phyloP scores from a whole-genome alignment of 1,284 basidiomycete genomes.

The Cutaneotrichosporon cavernicola region DNA sequence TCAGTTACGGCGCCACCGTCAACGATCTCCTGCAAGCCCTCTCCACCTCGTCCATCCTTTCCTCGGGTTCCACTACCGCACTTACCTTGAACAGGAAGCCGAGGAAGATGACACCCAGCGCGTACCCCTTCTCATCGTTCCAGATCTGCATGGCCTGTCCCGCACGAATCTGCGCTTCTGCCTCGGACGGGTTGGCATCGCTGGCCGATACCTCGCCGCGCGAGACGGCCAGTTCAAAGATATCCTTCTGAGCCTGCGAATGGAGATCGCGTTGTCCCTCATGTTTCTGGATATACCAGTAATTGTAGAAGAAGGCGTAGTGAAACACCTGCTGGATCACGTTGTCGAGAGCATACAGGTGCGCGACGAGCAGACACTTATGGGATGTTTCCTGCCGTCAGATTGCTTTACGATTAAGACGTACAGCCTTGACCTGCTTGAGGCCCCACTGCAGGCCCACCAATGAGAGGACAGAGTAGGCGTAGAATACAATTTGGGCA shows the following conservation, averaged over 20 bases:
- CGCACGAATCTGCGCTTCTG: slow-evolving; percentile 56
- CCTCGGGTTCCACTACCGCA: too few relatives aligned
- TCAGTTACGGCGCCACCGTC: not conserved
- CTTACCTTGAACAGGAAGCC: slow-evolving; percentile 89
- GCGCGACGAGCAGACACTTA: slow-evolving; percentile 82
- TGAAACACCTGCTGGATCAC: slow-evolving; percentile 90
- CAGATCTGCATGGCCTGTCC: slow-evolving; percentile 75
- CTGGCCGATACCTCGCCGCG: slow-evolving; percentile 40
- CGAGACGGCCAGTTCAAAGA: slow-evolving; percentile 59
- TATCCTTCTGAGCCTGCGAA: slow-evolving; percentile 78
- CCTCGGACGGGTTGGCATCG: slow-evolving; percentile 41
- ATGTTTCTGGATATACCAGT: slow-evolving; percentile 89
- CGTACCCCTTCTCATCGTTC: slow-evolving; percentile 84
- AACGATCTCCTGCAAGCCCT: too few relatives aligned
- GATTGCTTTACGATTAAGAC: not conserved
- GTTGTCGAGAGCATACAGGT: slow-evolving; percentile 90
- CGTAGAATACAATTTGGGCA: slow-evolving; percentile 84
- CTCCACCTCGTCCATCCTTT: not conserved
- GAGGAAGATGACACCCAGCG: slow-evolving; percentile 66
- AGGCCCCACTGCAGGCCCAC: slow-evolving; percentile 83
- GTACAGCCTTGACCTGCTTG: slow-evolving; percentile 74
- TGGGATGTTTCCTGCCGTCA: slow-evolving; percentile 73
- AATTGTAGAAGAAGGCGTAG: slow-evolving; percentile 78
- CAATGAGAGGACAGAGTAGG: slow-evolving; percentile 85
- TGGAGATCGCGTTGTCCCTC: slow-evolving; percentile 77